Conservation (phyloP, 805 yeast species). For the Wickerhamomyces strasburgensis region DNA sequence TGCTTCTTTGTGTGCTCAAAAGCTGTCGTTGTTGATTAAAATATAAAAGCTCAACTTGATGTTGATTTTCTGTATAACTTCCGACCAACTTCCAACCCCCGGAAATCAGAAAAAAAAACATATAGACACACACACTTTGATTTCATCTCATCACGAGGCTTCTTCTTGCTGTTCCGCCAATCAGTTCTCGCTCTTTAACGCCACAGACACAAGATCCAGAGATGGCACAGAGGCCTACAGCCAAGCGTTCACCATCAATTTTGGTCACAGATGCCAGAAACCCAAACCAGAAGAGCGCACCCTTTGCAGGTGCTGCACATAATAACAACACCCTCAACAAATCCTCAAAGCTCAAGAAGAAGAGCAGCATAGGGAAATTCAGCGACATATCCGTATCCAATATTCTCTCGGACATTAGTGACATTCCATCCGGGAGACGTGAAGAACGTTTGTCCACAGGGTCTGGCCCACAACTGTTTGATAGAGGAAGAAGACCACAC, state of each 20-base stretch:
- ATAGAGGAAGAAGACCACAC: conserved; percentile 16
- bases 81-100: not conserved
- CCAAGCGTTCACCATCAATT: conserved; percentile 89
- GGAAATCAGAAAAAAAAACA: too few species aligned
- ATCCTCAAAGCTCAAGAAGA: conserved; percentile 11
- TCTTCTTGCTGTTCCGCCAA: too few species aligned
- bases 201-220: not conserved
- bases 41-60: too few species aligned
- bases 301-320: conserved; percentile 64
- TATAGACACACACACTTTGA: too few species aligned
- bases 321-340: conserved; percentile 9
- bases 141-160: too few species aligned
- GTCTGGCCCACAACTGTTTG: conserved; percentile 18
- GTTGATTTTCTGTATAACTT: not conserved
- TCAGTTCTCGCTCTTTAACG: too few species aligned
- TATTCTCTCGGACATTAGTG: conserved; percentile 72
- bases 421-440: conserved; percentile 71
- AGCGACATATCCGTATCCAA: conserved; percentile 80
- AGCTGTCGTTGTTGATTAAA: too few species aligned
- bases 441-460: conserved; percentile 39
- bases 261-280: conserved; percentile 85
- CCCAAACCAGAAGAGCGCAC: conserved; percentile 54
- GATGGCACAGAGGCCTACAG: conserved; percentile 46
- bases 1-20: too few species aligned
- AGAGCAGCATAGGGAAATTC: conserved; percentile 38